Evolutionary conservation across 345 rosid genomes (phyloP).

Genomic region (Aurinia saxatilis): DNA sequence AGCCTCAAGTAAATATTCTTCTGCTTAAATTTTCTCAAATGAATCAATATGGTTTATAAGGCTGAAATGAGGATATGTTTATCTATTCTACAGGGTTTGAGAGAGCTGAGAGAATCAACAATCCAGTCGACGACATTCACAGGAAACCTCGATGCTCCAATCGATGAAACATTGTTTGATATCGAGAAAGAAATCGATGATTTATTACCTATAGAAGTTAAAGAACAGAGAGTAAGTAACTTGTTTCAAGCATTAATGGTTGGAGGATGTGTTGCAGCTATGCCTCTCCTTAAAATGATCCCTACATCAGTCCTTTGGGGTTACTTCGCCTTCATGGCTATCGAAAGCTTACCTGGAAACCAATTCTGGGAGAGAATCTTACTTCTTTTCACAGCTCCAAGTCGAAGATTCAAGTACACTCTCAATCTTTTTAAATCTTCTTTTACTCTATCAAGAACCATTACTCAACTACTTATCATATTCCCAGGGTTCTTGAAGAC

Average conservation of each 20-base stretch:
- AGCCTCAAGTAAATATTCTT: slow-evolving; percentile 27
- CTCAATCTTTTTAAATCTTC: neutral
- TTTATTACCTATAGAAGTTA: slow-evolving; percentile 83
- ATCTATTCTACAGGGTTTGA: slow-evolving; percentile 4
- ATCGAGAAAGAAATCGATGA: slow-evolving; percentile 82
- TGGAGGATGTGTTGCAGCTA: slow-evolving; percentile 81
- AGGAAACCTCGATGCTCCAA: slow-evolving; percentile 72
- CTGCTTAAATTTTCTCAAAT: no score
- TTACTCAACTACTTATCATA: neutral
- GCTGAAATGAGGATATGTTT: neutral
- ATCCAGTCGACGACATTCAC: slow-evolving; percentile 57
- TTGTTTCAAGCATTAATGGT: slow-evolving; percentile 90
- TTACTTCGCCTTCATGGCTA: slow-evolving; percentile 97
- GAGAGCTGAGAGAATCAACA: slow-evolving; percentile 68
- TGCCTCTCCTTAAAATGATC: slow-evolving; percentile 87
- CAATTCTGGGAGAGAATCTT: slow-evolving; percentile 97
- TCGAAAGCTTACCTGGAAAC: slow-evolving; percentile 93
- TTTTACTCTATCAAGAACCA: no score
- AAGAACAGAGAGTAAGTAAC: slow-evolving; percentile 92
- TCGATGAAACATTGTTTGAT: slow-evolving; percentile 78
- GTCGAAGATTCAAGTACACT: slow-evolving; percentile 74
- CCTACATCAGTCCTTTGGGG: slow-evolving; percentile 99
- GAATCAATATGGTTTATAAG: no score
- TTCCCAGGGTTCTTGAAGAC: slow-evolving; percentile 73
- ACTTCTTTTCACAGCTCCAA: slow-evolving; percentile 85